Conservation (phyloP, 2,329 filamentous ascomycete species). For the Fusarium sp. region DNA sequence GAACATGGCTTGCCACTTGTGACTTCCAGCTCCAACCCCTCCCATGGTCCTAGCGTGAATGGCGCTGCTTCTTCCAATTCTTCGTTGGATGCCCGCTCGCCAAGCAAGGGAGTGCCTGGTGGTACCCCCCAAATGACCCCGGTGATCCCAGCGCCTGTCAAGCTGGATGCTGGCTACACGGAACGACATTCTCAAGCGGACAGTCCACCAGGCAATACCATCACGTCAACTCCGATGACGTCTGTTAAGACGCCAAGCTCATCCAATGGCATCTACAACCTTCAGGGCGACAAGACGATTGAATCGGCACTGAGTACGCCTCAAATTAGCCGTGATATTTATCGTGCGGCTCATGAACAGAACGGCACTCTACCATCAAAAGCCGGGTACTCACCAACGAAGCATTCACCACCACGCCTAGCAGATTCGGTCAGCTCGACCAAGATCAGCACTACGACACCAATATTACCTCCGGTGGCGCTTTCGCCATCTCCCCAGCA, state of each 20-base stretch:
- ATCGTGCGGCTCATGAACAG: conserved; percentile 45
- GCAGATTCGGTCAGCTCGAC: conserved; percentile 47
- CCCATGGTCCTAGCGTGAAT: conserved; percentile 31
- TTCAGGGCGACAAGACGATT: conserved; percentile 44
- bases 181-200: conserved; percentile 22
- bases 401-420: conserved; percentile 64
- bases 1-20: conserved; percentile 29
- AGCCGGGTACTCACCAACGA: conserved; percentile 67
- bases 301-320: conserved; percentile 49
- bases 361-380: conserved; percentile 59
- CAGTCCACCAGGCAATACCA: conserved; percentile 20
- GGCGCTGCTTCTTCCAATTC: conserved; percentile 21
- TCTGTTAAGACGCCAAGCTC: conserved; percentile 45
- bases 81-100: conserved; percentile 10
- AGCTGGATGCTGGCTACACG: conserved; percentile 37
- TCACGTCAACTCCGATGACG: conserved; percentile 37
- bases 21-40: conserved; percentile 17
- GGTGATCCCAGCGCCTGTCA: conserved; percentile 45
- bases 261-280: conserved; percentile 43
- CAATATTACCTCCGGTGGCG: conserved; percentile 70
- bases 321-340: conserved; percentile 49
- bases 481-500: conserved; percentile 72
- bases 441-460: conserved; percentile 55
- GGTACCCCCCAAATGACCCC: conserved; percentile 31
- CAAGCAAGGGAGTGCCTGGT: conserved; percentile 20